Evolutionary conservation across 495 filamentous ascomycete genomes (phyloP).

Genomic region (Melanomma pulvis-pyrius): DNA sequence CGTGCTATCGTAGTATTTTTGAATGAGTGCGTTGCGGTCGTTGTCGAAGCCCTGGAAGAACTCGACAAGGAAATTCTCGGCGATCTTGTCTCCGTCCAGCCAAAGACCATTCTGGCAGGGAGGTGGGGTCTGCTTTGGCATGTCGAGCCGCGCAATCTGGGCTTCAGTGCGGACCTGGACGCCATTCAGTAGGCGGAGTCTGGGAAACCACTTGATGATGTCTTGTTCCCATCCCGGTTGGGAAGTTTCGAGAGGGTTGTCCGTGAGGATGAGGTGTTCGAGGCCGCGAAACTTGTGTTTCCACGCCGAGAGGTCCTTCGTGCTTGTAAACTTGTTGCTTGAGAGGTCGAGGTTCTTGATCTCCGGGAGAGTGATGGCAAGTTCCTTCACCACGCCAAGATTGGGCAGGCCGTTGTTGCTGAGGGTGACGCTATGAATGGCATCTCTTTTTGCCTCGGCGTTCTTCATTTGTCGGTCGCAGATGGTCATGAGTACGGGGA

Average conservation of each 20-base stretch:
- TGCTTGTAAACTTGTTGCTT: constrained; percentile 69
- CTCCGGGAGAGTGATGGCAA: constrained; percentile 76
- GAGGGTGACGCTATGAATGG: constrained; percentile 75
- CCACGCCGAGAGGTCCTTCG: constrained; percentile 66
- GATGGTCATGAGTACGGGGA: constrained; percentile 83
- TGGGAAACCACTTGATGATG: constrained; percentile 80
- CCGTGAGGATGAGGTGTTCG: constrained; percentile 74
- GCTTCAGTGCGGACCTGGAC: constrained; percentile 70
- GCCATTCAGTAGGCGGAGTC: constrained; percentile 70
- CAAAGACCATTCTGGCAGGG: constrained; percentile 71
- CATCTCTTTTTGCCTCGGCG: constrained; percentile 65
- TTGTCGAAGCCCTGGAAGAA: constrained; percentile 78
- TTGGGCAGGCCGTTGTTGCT: constrained; percentile 74
- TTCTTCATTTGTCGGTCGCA: constrained; percentile 71
- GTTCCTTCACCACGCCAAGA: constrained; percentile 66
- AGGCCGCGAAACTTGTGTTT: constrained; percentile 74
- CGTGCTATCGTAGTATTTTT: constrained; percentile 72
- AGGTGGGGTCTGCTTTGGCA: constrained; percentile 57
- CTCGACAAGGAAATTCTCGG: constrained; percentile 69
- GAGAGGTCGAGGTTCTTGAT: constrained; percentile 84
- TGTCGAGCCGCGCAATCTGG: constrained; percentile 54
- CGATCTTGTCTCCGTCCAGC: constrained; percentile 73
- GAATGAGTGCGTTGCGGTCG: constrained; percentile 63
- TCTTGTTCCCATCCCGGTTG: constrained; percentile 66
- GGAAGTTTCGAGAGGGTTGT: constrained; percentile 69